Evolutionary conservation across 768 basidiomycete genomes (phyloP), one percentile per base, ranked within the genome.

Genomic region (Ramaria sp.): DNA sequence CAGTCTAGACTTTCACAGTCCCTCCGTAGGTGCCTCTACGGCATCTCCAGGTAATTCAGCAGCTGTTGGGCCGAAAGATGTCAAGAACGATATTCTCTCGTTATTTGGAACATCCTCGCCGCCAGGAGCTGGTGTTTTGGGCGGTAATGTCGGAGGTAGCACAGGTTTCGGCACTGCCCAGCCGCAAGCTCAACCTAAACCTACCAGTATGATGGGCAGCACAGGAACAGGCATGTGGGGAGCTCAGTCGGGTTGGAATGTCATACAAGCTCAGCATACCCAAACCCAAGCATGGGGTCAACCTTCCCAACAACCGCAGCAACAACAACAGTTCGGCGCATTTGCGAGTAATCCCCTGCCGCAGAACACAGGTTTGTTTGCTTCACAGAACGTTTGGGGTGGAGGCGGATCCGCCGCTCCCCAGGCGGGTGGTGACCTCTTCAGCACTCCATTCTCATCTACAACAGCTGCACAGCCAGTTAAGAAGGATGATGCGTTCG

Each of bases 41-140:
- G 60, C 68, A 6, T 50, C 59, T 1, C 30, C 60, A 12, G 49
- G 54, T 1, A 54, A 54, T 34, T 59, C 42, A 19, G 58, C 58
- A 39, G 64, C 34, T 37, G 71, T 15, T 68, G 66, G 45, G 73
- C 77, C 76, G 67, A 89, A 88, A 65, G 85, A 89, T 63, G 77
- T 84, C 46, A 93, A 91, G 63, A 78, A 88, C 54, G 87, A 94
- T 61, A 94, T 94, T 61, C 73, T 94, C 17, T 88, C 88, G 0
- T 76, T 94, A 42, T 92, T 89, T 68, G 80, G 86, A 15, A 63
- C 77, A 0, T 66, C 78, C 0, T 64, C 75, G 0, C 66, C 75
- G 0, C 41, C 61, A 4, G 63, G 74, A 2, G 47, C 65, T 0
- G 60, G 62, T 1, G 63, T 72, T 37, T 59, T 60, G 10, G 51